Conservation (phyloP, 306 rosid species). For the Albizia julibrissin region DNA sequence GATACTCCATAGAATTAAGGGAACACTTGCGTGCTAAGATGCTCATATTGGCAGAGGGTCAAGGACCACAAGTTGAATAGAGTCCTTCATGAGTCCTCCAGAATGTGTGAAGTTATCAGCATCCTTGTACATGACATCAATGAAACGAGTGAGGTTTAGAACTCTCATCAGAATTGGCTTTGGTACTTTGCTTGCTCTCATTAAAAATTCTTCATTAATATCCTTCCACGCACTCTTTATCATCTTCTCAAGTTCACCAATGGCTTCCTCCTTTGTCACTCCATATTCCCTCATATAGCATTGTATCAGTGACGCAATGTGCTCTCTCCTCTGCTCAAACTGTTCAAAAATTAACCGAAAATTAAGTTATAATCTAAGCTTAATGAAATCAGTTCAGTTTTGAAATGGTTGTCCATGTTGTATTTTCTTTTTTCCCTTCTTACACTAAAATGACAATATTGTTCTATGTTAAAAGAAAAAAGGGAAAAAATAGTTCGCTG, state of each 20-base stretch:
- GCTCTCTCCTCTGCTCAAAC: slow-evolving; percentile 25
- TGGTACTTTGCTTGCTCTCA: background rate
- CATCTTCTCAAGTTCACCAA: background rate
- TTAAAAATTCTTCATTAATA: background rate
- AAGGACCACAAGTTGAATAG: background rate
- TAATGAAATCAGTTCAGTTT: too few relatives aligned
- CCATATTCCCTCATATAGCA: slow-evolving; percentile 32
- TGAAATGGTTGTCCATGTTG: too few relatives aligned
- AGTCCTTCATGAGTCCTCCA: background rate
- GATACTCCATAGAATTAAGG: background rate
- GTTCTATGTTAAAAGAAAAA: too few relatives aligned
- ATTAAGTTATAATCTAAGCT: background rate
- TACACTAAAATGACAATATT: too few relatives aligned
- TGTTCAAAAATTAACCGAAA: background rate
- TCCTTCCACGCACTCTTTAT: slow-evolving; percentile 12
- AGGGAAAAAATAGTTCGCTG: too few relatives aligned
- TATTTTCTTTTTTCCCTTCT: too few relatives aligned
- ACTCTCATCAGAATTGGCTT: background rate
- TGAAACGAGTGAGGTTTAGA: background rate
- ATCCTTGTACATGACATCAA: slow-evolving; percentile 3
- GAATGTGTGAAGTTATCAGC: slow-evolving; percentile 15
- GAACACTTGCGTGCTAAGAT: background rate
- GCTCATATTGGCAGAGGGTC: background rate
- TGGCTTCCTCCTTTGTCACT: slow-evolving; percentile 20
- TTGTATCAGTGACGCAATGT: background rate